phyloP scores from a whole-genome alignment of 2,329 filamentous ascomycete species.

The Penicillium digitatum region DNA sequence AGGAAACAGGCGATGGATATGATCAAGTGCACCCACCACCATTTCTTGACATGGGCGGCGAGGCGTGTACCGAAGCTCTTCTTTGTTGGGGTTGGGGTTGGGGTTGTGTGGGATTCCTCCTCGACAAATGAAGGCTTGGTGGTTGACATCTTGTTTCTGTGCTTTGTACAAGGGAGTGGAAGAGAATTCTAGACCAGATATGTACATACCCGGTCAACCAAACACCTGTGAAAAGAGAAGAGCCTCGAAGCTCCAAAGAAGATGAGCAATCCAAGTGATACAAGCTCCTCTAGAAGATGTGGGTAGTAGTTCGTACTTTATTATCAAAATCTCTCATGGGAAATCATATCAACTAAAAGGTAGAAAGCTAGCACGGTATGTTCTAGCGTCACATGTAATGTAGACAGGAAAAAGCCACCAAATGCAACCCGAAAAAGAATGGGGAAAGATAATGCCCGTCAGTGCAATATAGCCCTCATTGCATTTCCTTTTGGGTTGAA shows the following conservation, averaged over 20 bases:
- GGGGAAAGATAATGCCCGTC: neutral
- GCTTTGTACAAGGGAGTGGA: neutral
- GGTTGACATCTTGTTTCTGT: constrained; percentile 14
- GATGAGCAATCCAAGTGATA: neutral
- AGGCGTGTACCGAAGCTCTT: constrained; percentile 27
- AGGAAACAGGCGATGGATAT: constrained; percentile 50
- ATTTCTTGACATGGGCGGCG: constrained; percentile 40
- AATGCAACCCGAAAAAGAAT: neutral
- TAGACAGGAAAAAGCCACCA: neutral
- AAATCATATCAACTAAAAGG: neutral
- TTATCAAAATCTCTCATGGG: neutral
- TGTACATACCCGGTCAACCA: neutral
- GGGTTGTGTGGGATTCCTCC: constrained; percentile 12
- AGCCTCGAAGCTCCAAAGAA: neutral
- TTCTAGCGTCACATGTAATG: constrained; percentile 1
- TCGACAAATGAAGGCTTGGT: constrained; percentile 26
- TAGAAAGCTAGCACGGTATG: neutral
- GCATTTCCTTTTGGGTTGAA: neutral
- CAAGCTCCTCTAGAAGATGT: neutral
- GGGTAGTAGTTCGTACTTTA: constrained; percentile 1
- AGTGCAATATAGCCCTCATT: neutral
- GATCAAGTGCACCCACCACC: constrained; percentile 55
- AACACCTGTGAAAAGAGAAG: neutral
- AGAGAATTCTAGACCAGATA: neutral
- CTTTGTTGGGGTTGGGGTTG: constrained; percentile 13